phyloP scores from a whole-genome alignment of 306 rosid genomes.

The Cicer cuneatum region DNA sequence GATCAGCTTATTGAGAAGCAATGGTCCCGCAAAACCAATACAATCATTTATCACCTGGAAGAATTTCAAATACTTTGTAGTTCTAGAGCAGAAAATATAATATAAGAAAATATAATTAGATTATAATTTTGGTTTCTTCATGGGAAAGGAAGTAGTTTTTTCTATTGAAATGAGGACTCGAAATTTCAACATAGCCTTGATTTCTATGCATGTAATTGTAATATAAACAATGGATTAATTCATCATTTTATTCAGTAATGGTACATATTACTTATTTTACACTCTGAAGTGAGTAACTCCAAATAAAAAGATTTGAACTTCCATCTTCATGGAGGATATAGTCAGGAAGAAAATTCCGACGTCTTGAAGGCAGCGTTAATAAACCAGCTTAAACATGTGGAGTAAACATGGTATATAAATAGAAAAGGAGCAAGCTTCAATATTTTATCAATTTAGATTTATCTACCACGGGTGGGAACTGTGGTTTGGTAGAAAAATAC shows the following conservation, averaged over 20 bases:
- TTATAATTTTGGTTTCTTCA: constrained; percentile 36
- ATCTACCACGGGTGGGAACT: constrained; percentile 35
- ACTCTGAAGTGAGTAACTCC: no score
- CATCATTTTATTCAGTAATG: no score
- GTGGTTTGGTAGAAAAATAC: constrained; percentile 48
- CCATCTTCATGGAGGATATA: no score
- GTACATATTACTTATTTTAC: no score
- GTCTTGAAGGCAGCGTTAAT: neutral
- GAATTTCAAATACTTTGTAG: constrained; percentile 44
- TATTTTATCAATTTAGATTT: constrained; percentile 24
- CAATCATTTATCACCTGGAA: constrained; percentile 86
- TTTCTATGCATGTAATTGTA: no score
- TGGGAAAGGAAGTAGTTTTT: constrained; percentile 9
- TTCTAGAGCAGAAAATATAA: constrained; percentile 12
- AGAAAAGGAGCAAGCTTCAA: constrained; percentile 11
- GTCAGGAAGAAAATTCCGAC: no score
- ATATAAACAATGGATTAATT: no score
- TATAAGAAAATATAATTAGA: neutral
- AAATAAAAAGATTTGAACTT: no score
- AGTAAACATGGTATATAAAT: constrained; percentile 14
- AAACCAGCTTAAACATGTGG: constrained; percentile 15
- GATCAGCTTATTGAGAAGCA: constrained; percentile 95
- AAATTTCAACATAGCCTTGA: no score
- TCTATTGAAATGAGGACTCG: constrained; percentile 34
- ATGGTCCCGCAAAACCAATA: constrained; percentile 88